Conservation (phyloP, 75 land plant species). For the Isoetes taiwanensis region DNA sequence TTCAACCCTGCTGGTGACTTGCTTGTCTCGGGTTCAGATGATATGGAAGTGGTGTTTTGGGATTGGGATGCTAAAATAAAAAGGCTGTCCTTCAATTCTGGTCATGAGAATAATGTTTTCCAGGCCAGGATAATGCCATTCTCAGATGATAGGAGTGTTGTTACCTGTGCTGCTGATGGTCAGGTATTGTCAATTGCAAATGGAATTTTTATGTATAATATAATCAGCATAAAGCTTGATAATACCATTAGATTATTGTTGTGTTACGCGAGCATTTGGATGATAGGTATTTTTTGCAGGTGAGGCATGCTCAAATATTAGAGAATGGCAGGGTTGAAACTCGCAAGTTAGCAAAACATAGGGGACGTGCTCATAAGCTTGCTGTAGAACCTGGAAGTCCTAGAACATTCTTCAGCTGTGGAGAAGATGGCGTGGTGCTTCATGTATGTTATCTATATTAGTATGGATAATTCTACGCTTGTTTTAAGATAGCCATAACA, state of each 20-base stretch:
- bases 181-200: too few species aligned
- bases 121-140: constrained; percentile 79
- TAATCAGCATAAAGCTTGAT: too few species aligned
- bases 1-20: constrained; percentile 52
- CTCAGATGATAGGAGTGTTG: constrained; percentile 45
- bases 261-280: background rate
- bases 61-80: constrained; percentile 46
- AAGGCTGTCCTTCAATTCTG: constrained; percentile 48
- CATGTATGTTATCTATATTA: constrained; percentile 52
- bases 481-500: too few species aligned
- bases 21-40: constrained; percentile 75
- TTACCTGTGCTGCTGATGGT: constrained; percentile 89
- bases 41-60: constrained; percentile 51
- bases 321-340: constrained; percentile 49
- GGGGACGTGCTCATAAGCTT: constrained; percentile 61
- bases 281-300: constrained; percentile 27
- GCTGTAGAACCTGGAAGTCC: constrained; percentile 90
- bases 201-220: too few species aligned
- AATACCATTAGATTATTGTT: background rate
- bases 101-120: constrained; percentile 65
- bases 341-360: constrained; percentile 39
- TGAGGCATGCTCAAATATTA: constrained; percentile 39
- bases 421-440: constrained; percentile 76
- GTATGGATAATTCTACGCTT: too few species aligned
- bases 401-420: constrained; percentile 64